These are phyloP conservation scores for Aspergillus nidulans DNA, from an alignment of 495 filamentous ascomycete genomes.

Conservation along the genomic window DNA sequence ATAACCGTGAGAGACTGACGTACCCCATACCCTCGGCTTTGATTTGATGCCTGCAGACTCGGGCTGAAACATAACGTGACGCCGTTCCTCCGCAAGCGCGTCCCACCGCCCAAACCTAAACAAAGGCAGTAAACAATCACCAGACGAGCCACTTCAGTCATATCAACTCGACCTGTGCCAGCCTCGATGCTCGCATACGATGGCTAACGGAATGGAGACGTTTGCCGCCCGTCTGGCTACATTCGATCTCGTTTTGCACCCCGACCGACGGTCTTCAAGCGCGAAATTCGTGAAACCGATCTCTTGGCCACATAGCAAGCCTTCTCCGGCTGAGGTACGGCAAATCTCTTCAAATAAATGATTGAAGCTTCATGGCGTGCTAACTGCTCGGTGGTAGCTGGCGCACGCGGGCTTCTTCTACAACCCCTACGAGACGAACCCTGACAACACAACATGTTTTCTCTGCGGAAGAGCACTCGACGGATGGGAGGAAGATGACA, in stretches of 20 bases:
- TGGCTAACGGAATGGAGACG: conserved; percentile 50
- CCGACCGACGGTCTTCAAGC: conserved; percentile 62
- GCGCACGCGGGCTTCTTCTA: conserved; percentile 90
- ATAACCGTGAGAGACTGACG: conserved; percentile 16
- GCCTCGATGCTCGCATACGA: conserved; percentile 14
- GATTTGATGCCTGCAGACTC: conserved; percentile 5
- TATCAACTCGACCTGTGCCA: not conserved
- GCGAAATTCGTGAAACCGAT: conserved; percentile 57
- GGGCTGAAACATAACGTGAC: conserved; percentile 13
- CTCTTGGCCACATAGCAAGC: conserved; percentile 71
- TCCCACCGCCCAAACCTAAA: conserved; percentile 24
- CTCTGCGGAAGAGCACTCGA: conserved; percentile 73
- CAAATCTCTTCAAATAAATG: not conserved
- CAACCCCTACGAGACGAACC: conserved; percentile 63
- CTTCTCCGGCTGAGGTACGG: conserved; percentile 58
- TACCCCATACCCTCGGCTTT: conserved; percentile 23
- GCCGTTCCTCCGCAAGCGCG: conserved; percentile 24
- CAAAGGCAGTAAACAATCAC: conserved; percentile 32
- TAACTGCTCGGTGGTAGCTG: conserved; percentile 48
- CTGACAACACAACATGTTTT: conserved; percentile 89
- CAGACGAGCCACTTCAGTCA: not conserved
- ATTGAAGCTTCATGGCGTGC: not conserved
- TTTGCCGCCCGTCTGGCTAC: conserved; percentile 70
- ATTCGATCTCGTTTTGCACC: conserved; percentile 58
- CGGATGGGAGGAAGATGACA: conserved; percentile 84